phyloP scores from a whole-genome alignment of 2,329 filamentous ascomycete species.

The Clarireedia hainanense region DNA sequence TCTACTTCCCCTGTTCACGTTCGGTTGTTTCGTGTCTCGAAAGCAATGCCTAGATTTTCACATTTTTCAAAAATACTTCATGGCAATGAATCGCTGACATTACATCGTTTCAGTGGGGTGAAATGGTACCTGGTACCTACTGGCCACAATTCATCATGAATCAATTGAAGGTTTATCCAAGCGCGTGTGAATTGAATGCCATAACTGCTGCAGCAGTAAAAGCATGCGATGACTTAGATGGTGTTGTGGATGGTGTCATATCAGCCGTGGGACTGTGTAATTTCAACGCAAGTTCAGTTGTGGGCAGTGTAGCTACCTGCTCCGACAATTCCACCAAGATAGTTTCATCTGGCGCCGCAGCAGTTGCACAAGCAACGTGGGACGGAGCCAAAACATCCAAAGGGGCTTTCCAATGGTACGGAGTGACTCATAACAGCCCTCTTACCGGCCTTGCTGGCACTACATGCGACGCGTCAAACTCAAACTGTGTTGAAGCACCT shows the following conservation, averaged over 20 bases:
- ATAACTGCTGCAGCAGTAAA: slow-evolving; percentile 31
- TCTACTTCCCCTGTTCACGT: too few species aligned
- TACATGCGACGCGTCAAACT: background rate
- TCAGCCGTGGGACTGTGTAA: slow-evolving; percentile 31
- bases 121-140: slow-evolving; percentile 14
- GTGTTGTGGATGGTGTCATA: slow-evolving; percentile 38
- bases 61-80: too few species aligned
- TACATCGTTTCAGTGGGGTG: too few species aligned
- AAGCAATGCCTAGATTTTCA: too few species aligned
- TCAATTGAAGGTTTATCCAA: background rate
- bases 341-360: background rate
- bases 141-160: slow-evolving; percentile 7
- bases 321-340: background rate
- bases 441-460: background rate
- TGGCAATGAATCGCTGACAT: too few species aligned
- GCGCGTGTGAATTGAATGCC: background rate
- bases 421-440: background rate
- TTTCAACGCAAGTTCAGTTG: slow-evolving; percentile 10
- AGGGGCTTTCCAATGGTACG: background rate
- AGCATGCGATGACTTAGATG: slow-evolving; percentile 43
- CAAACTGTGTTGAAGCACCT: slow-evolving; percentile 12
- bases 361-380: background rate
- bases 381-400: background rate
- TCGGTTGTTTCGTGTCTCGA: too few species aligned
- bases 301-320: background rate